A percentile compares a stretch with the other conserved stretches of the same genome.
phyloP scores from a whole-genome alignment of 352 stramenopile genomes.

The Thalassiosira ordinaria region DNA sequence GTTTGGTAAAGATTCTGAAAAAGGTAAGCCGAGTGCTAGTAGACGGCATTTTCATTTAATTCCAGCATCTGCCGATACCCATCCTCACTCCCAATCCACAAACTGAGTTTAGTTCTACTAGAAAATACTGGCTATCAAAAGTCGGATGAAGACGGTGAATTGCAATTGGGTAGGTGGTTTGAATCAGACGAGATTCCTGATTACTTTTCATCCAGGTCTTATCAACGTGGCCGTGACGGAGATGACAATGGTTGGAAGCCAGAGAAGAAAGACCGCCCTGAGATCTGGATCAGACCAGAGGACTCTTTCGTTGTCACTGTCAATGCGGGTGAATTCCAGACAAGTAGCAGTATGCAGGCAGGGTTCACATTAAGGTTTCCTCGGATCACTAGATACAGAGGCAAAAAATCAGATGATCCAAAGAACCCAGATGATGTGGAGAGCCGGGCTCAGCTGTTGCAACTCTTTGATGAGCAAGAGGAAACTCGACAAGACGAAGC shows the following conservation, averaged over 20 bases:
- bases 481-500: constrained; percentile 45
- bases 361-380: constrained; percentile 81
- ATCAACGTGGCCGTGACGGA: constrained; percentile 58
- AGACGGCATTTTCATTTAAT: too few species aligned
- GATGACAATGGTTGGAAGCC: constrained; percentile 72
- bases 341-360: constrained; percentile 58
- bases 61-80: too few species aligned
- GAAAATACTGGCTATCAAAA: constrained; percentile 65
- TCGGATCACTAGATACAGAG: constrained; percentile 66
- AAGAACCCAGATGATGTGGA: constrained; percentile 66
- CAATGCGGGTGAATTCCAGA: constrained; percentile 70
- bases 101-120: constrained; percentile 5
- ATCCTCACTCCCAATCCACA: neutral
- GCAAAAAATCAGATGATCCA: constrained; percentile 51
- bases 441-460: constrained; percentile 50
- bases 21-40: constrained; percentile 16
- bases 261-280: constrained; percentile 63
- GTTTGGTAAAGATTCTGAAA: constrained; percentile 59
- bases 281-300: constrained; percentile 84
- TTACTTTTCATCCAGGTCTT: constrained; percentile 75
- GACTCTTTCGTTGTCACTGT: constrained; percentile 80
- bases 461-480: constrained; percentile 63
- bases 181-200: constrained; percentile 60
- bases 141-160: constrained; percentile 41
- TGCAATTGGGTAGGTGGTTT: constrained; percentile 81